Conservation (phyloP, 345 rosid genomes). For the Salix dunnii region DNA sequence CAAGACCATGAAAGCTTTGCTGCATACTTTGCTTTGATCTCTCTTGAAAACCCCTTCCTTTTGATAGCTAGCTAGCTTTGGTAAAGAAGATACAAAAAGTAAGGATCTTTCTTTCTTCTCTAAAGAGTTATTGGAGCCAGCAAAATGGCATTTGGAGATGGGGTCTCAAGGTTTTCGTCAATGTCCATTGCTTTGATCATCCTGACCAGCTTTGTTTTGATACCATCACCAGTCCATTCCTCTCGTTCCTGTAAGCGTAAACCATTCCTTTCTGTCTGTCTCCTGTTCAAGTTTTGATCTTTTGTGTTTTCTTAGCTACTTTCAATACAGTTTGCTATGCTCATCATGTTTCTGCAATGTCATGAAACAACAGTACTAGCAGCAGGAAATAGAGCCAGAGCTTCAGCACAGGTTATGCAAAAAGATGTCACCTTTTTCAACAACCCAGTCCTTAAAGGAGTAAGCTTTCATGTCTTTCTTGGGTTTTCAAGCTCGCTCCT, state of each 20-base stretch:
- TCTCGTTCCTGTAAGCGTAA: constrained; percentile 26
- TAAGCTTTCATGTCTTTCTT: neutral
- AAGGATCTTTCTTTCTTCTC: no score
- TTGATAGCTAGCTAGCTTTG: neutral
- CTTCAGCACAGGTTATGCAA: constrained; percentile 11
- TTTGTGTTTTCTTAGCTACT: neutral
- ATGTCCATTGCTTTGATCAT: constrained; percentile 8
- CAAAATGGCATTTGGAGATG: constrained; percentile 22
- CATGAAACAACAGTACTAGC: constrained; percentile 5
- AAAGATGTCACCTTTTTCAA: neutral
- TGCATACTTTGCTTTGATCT: neutral
- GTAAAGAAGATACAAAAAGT: no score
- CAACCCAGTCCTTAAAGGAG: neutral
- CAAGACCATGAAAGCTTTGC: neutral
- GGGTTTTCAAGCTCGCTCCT: neutral
- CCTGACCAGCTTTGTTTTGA: constrained; percentile 13
- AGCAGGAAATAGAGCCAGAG: neutral
- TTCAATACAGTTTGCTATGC: neutral
- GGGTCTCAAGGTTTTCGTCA: constrained; percentile 17
- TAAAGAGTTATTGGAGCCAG: no score
- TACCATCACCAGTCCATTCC: constrained; percentile 16
- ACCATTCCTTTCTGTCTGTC: neutral
- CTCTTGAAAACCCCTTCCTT: neutral
- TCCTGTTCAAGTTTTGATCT: neutral
- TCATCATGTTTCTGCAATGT: constrained; percentile 21